phyloP scores from a whole-genome alignment of 1,284 basidiomycete species.

The Austropuccinia psidii region DNA sequence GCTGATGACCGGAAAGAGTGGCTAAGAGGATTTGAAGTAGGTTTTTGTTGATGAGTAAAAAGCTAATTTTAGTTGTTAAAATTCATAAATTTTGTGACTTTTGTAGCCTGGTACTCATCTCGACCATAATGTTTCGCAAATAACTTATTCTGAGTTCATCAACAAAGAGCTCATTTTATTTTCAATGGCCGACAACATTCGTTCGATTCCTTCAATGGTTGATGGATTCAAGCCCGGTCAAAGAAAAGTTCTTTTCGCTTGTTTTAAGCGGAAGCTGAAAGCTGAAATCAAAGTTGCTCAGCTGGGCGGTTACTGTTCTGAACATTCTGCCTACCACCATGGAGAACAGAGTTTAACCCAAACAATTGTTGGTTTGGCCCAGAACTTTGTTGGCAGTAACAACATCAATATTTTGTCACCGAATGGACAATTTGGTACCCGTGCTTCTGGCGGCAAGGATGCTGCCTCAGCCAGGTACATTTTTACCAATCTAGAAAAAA shows the following conservation, averaged over 20 bases:
- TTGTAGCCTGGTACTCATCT: conserved; percentile 82
- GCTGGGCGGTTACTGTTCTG: conserved; percentile 86
- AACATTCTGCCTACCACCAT: conserved; percentile 94
- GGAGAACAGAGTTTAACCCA: conserved; percentile 77
- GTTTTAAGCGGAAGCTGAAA: conserved; percentile 89
- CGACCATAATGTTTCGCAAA: conserved; percentile 77
- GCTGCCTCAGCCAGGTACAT: conserved; percentile 97
- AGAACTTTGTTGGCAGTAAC: conserved; percentile 91
- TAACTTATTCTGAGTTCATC: conserved; percentile 89
- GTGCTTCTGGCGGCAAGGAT: conserved; percentile 78
- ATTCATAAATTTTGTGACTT: neutral
- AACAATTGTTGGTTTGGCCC: conserved; percentile 90
- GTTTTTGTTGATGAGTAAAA: conserved; percentile 38
- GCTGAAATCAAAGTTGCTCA: conserved; percentile 94
- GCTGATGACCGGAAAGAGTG: conserved; percentile 98
- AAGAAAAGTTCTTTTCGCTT: conserved; percentile 89
- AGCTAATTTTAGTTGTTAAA: neutral
- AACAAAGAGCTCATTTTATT: conserved; percentile 97
- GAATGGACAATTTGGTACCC: conserved; percentile 94
- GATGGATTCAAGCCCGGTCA: conserved; percentile 99
- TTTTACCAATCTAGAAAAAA: conserved; percentile 70
- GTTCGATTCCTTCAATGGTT: conserved; percentile 83
- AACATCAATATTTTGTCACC: conserved; percentile 86
- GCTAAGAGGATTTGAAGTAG: conserved; percentile 81
- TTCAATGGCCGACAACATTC: conserved; percentile 98